Evolutionary conservation across 2,329 filamentous ascomycete species (phyloP).

Genomic region (Cladosporium sp.): DNA sequence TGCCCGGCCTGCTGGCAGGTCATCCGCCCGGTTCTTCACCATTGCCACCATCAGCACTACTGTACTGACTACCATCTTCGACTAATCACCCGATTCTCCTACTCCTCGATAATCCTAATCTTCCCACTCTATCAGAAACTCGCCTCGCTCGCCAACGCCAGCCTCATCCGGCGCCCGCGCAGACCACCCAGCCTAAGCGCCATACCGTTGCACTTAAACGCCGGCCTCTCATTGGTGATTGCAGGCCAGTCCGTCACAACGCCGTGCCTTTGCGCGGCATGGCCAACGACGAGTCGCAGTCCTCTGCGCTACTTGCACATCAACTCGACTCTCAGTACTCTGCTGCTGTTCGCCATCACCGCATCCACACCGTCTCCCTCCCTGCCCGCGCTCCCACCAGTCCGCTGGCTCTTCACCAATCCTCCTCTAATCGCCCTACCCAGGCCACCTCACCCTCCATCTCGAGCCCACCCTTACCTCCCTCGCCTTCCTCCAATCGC

Average conservation of each 20-base stretch:
- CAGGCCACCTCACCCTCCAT: neutral
- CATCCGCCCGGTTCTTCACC: neutral
- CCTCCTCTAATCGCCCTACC: neutral
- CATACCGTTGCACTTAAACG: neutral
- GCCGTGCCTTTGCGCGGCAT: slow-evolving; percentile 8
- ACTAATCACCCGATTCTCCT: neutral
- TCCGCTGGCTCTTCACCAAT: slow-evolving; percentile 6
- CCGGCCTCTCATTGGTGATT: slow-evolving; percentile 12
- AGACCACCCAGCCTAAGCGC: neutral
- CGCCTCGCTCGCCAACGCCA: neutral
- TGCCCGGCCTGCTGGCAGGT: too few relatives aligned
- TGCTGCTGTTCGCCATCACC: slow-evolving; percentile 5
- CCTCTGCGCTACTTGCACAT: slow-evolving; percentile 1
- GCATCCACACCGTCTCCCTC: slow-evolving; percentile 5
- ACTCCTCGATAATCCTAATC: neutral
- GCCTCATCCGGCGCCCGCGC: neutral
- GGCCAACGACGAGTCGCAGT: slow-evolving; percentile 8
- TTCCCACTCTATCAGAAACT: neutral
- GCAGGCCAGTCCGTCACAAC: slow-evolving; percentile 1
- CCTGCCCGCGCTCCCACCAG: slow-evolving; percentile 5
- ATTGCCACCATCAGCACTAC: neutral
- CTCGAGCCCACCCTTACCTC: slow-evolving; percentile 1
- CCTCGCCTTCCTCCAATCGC: slow-evolving; percentile 12
- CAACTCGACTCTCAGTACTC: slow-evolving; percentile 4
- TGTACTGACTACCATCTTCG: too few relatives aligned